These are phyloP conservation scores for Solanum chiquidenum DNA, from an alignment of 257 asterid species.

Conservation along the genomic window DNA sequence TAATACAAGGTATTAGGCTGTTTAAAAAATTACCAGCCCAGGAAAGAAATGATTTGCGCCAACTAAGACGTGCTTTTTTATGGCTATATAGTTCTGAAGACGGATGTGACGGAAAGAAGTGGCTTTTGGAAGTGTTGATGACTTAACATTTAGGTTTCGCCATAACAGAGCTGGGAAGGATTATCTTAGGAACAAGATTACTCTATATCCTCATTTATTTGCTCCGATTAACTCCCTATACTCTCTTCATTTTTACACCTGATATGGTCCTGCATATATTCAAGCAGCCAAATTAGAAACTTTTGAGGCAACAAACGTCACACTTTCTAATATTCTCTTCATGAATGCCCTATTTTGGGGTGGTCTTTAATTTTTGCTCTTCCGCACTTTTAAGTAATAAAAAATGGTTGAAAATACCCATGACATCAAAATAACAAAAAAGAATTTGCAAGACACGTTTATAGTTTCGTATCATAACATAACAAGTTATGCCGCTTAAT, in stretches of 20 bases:
- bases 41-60: not conserved
- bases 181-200: not conserved
- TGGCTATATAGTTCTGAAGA: not conserved
- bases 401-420: too few species aligned
- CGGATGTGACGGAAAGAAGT: not conserved
- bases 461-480: not conserved
- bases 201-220: conserved; percentile 27
- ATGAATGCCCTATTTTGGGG: not conserved
- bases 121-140: not conserved
- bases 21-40: not conserved
- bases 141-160: not conserved
- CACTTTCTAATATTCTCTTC: not conserved
- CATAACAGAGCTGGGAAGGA: not conserved
- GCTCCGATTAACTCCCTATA: conserved; percentile 75
- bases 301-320: not conserved
- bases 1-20: not conserved
- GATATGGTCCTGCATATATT: conserved; percentile 62
- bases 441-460: not conserved
- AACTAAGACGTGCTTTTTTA: not conserved
- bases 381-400: not conserved
- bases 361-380: not conserved
- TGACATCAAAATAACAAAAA: not conserved
- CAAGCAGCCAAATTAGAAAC: not conserved
- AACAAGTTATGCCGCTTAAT: not conserved
- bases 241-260: conserved; percentile 97